These are phyloP conservation scores for Aureobasidium musti DNA, from an alignment of 2,329 filamentous ascomycete genomes.

Conservation along the genomic window DNA sequence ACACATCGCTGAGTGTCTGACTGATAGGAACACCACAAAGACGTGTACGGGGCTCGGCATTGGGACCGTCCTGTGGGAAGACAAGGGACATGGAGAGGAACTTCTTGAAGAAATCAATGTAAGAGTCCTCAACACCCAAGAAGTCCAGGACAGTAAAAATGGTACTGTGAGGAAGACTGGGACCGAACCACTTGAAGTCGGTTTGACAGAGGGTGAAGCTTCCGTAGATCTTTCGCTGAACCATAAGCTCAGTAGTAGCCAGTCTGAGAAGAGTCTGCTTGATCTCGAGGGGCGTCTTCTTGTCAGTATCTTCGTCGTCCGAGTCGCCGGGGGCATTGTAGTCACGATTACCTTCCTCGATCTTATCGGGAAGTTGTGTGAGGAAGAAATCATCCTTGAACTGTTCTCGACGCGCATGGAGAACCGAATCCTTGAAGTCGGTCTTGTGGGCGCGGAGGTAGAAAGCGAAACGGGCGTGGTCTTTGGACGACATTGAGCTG, in stretches of 20 bases:
- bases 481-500: constrained; percentile 41
- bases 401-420: constrained; percentile 39
- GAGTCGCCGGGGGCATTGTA: constrained; percentile 42
- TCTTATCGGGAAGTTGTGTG: constrained; percentile 54
- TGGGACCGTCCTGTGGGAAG: constrained; percentile 57
- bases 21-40: constrained; percentile 62
- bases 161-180: constrained; percentile 61
- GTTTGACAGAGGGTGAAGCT: constrained; percentile 58
- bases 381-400: constrained; percentile 57
- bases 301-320: constrained; percentile 41
- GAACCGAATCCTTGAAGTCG: constrained; percentile 30
- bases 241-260: constrained; percentile 57
- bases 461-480: constrained; percentile 49
- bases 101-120: constrained; percentile 61
- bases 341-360: constrained; percentile 44
- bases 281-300: constrained; percentile 50
- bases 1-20: constrained; percentile 60
- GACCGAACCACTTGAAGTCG: constrained; percentile 61
- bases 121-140: constrained; percentile 59
- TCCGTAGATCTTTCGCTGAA: constrained; percentile 52
- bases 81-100: constrained; percentile 62
- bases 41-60: constrained; percentile 49
- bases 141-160: constrained; percentile 60
- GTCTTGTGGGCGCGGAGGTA: constrained; percentile 43
- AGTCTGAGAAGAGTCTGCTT: constrained; percentile 61